Evolutionary conservation across 495 filamentous ascomycete species (phyloP).

Genomic region (Tuber borchii): DNA sequence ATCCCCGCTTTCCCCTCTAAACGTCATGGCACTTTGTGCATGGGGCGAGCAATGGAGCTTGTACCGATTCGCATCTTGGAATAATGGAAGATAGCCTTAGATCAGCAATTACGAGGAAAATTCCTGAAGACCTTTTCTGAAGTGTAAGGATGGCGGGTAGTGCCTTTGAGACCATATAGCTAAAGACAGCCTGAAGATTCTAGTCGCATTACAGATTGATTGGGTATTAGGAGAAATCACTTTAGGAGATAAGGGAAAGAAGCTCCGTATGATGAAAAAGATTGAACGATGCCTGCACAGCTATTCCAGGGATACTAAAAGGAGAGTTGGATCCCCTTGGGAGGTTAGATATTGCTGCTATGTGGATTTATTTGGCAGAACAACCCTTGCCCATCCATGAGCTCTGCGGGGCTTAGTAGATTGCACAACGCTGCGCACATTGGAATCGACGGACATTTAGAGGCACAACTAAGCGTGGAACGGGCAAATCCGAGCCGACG

Average conservation of each 20-base stretch:
- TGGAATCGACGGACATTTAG: neutral
- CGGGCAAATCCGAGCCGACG: neutral
- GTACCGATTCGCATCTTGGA: neutral
- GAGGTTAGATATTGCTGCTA: neutral
- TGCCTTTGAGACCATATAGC: neutral
- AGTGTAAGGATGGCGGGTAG: neutral
- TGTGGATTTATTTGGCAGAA: neutral
- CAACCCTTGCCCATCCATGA: neutral
- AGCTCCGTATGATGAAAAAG: neutral
- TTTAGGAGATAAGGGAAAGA: neutral
- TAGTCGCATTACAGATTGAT: neutral
- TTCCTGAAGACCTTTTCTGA: neutral
- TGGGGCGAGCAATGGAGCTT: neutral
- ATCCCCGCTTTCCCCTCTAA: no score
- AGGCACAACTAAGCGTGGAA: neutral
- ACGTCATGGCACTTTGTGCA: no score
- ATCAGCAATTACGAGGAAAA: neutral
- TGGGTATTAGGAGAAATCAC: neutral
- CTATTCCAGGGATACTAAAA: neutral
- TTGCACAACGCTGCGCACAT: neutral
- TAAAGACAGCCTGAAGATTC: neutral
- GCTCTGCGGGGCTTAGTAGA: neutral
- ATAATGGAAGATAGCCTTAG: neutral
- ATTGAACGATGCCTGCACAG: neutral
- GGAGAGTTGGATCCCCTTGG: no score